Percentiles rank a stretch among this genome's conserved stretches.
phyloP scores from a whole-genome alignment of 2,329 filamentous ascomycete genomes.

The Apiospora koreana region DNA sequence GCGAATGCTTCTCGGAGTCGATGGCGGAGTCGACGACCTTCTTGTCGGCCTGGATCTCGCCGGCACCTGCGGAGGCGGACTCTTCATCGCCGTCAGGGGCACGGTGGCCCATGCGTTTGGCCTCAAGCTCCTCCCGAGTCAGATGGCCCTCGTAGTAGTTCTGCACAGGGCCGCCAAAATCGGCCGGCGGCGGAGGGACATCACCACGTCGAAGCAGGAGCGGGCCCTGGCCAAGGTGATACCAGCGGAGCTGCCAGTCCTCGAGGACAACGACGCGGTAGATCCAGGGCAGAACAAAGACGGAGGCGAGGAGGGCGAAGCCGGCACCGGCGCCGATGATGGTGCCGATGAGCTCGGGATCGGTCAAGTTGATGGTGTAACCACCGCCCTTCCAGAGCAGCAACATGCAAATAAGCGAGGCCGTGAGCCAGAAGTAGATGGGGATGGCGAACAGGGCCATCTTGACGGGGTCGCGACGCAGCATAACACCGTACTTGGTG shows the following conservation, averaged over 20 bases:
- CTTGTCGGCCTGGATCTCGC: conserved; percentile 17
- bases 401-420: conserved; percentile 58
- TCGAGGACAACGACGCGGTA: conserved; percentile 59
- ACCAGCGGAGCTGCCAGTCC: conserved; percentile 61
- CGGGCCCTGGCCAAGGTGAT: conserved; percentile 54
- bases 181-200: conserved; percentile 43
- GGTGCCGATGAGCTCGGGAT: conserved; percentile 50
- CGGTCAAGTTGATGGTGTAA: conserved; percentile 48
- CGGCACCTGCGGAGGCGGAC: conserved; percentile 15
- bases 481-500: conserved; percentile 58
- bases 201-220: conserved; percentile 48
- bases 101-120: conserved; percentile 33
- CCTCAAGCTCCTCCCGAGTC: conserved; percentile 54
- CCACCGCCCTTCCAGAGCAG: conserved; percentile 58
- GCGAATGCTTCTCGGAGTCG: conserved; percentile 16
- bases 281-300: conserved; percentile 62
- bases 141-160: conserved; percentile 59
- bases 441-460: conserved; percentile 55
- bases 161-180: conserved; percentile 43
- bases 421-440: conserved; percentile 58
- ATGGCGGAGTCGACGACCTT: conserved; percentile 16
- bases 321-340: conserved; percentile 54
- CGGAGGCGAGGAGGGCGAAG: conserved; percentile 47
- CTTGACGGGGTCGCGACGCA: conserved; percentile 52
- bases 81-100: conserved; percentile 25